Base-by-base conservation (phyloP, 257 asterid species). In the Leonotis leonurus region DNA sequence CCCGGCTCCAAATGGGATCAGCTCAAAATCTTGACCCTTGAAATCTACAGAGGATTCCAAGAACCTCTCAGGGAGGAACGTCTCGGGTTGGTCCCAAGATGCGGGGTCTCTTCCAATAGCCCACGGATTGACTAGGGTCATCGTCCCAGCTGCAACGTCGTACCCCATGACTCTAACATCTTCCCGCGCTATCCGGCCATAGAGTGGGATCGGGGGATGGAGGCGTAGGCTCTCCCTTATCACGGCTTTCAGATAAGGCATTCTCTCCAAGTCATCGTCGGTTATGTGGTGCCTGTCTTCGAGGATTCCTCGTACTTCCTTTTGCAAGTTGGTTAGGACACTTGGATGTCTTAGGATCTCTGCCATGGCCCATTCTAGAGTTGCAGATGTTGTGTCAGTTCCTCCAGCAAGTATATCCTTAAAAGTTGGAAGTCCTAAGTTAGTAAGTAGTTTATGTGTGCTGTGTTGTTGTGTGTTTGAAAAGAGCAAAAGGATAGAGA, bases 311-410 rank as follows among this genome's bases (percentile, higher is more conserved):
- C 81, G 29, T 2, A 78, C 73, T 60, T 83, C 90, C 0, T n/a
- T 20, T 10, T 75, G 75, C 36, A 84, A 27, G 5, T 68, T 73
- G 0, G 61, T 25, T 62, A 81, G 10, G 6, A 14, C 39, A 2
- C 3, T 3, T 0, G 92, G 86, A 59, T 81, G 65, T 33, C 73
- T 59, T 4, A 84, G 3, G 36, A 84, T 73, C 25, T 82, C 85
- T 11, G 87, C 18, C 87, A 82, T 78, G 5, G 72, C 56, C 90
- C 87, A 85, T 56, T 78, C 85, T 1, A 78, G 25, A 1, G 69
- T 41, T 0, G 72, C 30, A 0, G 49, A 16, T 43, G 49, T 59
- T 6, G 94, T 78, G 35, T 79, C 85, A 0, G 85, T 85, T 37
- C 94, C 90, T 0, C 71, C 87, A 0, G 63, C 27, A 16, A 80